Percentiles rank a stretch among this genome's conserved stretches.
Evolutionary conservation across 139 green algal genomes (phyloP).

Genomic region (Chlorella sp.): DNA sequence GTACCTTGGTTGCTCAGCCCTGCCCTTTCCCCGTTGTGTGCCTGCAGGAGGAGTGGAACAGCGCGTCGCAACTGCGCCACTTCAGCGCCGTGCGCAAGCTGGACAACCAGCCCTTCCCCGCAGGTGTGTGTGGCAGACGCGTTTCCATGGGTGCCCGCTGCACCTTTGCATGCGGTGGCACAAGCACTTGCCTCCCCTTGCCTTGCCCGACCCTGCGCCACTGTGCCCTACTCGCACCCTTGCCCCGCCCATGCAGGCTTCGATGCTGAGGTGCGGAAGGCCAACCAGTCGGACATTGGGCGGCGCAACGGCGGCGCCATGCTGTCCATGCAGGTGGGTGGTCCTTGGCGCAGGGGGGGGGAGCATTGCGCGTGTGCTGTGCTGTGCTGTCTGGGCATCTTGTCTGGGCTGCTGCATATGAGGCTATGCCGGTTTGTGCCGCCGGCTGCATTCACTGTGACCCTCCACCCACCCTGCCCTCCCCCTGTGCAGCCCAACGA

Average conservation of each 20-base stretch:
- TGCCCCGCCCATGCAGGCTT: conserved; percentile 69
- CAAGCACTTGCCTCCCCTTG: neutral
- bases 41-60: conserved; percentile 72
- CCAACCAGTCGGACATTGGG: conserved; percentile 69
- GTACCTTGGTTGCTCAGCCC: neutral
- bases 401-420: neutral
- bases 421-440: too few relatives aligned
- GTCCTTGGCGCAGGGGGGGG: too few relatives aligned
- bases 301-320: conserved; percentile 74
- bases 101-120: conserved; percentile 79
- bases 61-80: conserved; percentile 67
- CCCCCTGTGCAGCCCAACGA: conserved; percentile 67
- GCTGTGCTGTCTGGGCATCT: neutral
- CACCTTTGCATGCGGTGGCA: neutral
- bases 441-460: neutral
- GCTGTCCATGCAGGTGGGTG: conserved; percentile 50
- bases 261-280: conserved; percentile 65
- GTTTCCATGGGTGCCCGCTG: neutral
- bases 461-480: neutral
- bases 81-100: conserved; percentile 88
- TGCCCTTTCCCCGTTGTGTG: neutral
- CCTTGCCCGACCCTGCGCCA: too few relatives aligned
- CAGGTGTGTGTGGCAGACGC: conserved; percentile 14
- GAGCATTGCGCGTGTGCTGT: too few relatives aligned
- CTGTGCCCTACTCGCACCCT: neutral